Conservation (phyloP, 331 rosid genomes). For the Arachis monticola region DNA sequence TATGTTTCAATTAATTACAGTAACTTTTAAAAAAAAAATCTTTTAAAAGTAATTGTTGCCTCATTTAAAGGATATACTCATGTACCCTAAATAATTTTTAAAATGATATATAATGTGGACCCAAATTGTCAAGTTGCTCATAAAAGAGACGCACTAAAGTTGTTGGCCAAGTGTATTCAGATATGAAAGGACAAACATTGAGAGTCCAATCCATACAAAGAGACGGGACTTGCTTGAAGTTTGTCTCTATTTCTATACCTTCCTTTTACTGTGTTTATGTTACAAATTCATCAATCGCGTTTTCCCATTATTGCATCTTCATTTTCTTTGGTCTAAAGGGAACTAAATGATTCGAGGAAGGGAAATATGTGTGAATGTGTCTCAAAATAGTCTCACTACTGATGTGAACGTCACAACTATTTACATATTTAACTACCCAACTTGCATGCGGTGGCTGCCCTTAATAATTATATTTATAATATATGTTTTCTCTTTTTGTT, state of each 20-base stretch:
- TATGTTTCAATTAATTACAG: no score
- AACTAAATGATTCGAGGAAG: not conserved
- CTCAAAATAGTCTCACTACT: not conserved
- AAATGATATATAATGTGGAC: not conserved
- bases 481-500: not conserved
- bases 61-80: no score
- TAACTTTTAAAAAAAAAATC: no score
- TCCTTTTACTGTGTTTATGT: not conserved
- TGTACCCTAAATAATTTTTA: no score
- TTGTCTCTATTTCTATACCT: constrained; percentile 4
- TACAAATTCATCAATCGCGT: not conserved
- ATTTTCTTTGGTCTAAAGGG: constrained; percentile 20
- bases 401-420: not conserved
- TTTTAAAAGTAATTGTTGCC: no score
- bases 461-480: not conserved
- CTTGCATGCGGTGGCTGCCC: constrained; percentile 5
- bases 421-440: not conserved
- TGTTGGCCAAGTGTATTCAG: not conserved
- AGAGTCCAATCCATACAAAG: constrained; percentile 7
- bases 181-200: not conserved
- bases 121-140: constrained; percentile 13
- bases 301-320: constrained; percentile 12
- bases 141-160: not conserved
- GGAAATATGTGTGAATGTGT: not conserved
- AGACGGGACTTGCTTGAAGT: constrained; percentile 20